Evolutionary conservation across 2,329 filamentous ascomycete genomes (phyloP).

Genomic region (Xenosphaeropsis pyriputrescens): DNA sequence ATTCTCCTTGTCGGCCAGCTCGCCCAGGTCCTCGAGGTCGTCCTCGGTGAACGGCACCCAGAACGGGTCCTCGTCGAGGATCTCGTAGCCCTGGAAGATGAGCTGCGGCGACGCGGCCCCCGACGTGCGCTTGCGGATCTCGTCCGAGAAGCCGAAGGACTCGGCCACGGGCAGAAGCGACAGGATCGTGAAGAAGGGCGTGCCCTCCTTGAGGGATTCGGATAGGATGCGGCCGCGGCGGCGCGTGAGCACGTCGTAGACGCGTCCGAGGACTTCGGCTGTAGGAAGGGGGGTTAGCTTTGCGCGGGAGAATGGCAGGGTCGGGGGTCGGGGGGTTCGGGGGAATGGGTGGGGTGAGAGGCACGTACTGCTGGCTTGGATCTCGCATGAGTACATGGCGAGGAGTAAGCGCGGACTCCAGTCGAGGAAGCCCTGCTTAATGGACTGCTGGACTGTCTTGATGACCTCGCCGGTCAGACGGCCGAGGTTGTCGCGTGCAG

Average conservation of each 20-base stretch:
- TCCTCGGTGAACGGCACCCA: slow-evolving; percentile 97
- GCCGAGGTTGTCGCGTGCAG: slow-evolving; percentile 52
- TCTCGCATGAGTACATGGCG: slow-evolving; percentile 96
- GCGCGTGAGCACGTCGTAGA: slow-evolving; percentile 95
- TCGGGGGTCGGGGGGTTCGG: neutral
- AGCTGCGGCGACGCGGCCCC: slow-evolving; percentile 87
- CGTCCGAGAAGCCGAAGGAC: slow-evolving; percentile 90
- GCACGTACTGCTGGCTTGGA: slow-evolving; percentile 72
- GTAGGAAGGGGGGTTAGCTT: slow-evolving; percentile 7
- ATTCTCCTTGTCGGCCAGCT: slow-evolving; percentile 87
- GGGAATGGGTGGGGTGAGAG: neutral
- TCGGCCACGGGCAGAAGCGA: slow-evolving; percentile 83
- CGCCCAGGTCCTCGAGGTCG: slow-evolving; percentile 88
- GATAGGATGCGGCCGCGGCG: slow-evolving; percentile 79
- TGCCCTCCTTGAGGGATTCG: slow-evolving; percentile 87
- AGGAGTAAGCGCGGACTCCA: slow-evolving; percentile 93
- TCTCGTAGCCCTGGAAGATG: slow-evolving; percentile 83
- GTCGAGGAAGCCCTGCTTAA: slow-evolving; percentile 77
- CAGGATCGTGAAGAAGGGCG: slow-evolving; percentile 89
- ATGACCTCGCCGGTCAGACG: slow-evolving; percentile 88
- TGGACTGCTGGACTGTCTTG: slow-evolving; percentile 71
- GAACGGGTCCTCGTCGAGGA: slow-evolving; percentile 90
- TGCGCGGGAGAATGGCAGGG: slow-evolving; percentile 3
- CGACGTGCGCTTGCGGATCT: slow-evolving; percentile 87
- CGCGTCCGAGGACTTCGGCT: slow-evolving; percentile 85